Base-by-base conservation (phyloP, 2,329 filamentous ascomycete genomes). In the Fusarium mundagurra region DNA sequence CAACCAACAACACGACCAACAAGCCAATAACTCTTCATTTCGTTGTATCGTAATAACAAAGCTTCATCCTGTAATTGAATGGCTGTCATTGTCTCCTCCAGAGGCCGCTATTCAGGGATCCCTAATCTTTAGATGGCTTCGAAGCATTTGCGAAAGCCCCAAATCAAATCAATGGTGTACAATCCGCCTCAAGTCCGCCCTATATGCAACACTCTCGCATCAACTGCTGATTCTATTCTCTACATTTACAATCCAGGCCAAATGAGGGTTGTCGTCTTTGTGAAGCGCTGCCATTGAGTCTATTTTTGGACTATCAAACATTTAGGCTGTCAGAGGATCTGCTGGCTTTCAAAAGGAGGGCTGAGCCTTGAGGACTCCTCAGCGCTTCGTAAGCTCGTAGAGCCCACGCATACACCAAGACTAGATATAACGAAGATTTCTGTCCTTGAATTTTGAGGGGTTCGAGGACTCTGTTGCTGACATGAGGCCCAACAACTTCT, bases 141-240 rank as follows among this genome's bases (percentile, higher is more conserved):
- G 34, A 36, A 34, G 36, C 33, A 16, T 20, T 11, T 6, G 24
- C 8, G 24, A n/a, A 17, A n/a, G 69, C 62, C 55, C 43, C 69
- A 72, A 72, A 55, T 72, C 69, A 68, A 72, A 72, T 17, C 14
- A 58, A 45, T 58, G 62, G 55, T 34, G 27, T 33, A 39, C 18
- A 38, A 11, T 36, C 51, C 27, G 31, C 22, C 44, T 47, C 16
- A 20, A 36, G 31, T 53, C 11, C 54, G 57, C 53, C 67, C 33
- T 43, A 9, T 17, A n/a, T 51, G 41, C 47, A 61, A 48, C 33
- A 31, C 27, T 39, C 17, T 8, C 31, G 17, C 22, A 45, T 12
- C 29, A 27, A 24, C 36, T 41, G 20, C 16, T 9, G 20, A 20
- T 11, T 62, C 16, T 51, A 13, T 7, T 20, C 14, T 12, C 22